These are phyloP conservation scores for Selaginella moellendorffii DNA, from an alignment of 75 land plant genomes.

Conservation along the genomic window DNA sequence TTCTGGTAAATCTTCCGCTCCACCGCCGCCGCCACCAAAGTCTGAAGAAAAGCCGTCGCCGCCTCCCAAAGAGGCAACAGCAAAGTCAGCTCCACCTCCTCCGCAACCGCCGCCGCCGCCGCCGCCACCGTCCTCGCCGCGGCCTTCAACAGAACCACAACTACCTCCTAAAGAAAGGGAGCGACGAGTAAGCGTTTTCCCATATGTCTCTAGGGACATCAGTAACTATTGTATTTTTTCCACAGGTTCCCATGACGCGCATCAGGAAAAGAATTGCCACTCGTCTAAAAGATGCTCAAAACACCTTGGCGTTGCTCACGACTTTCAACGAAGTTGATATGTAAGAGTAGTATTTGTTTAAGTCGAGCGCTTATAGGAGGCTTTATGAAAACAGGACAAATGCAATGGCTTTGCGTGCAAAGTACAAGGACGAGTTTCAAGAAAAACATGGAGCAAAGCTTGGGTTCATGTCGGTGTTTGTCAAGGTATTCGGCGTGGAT, in stretches of 20 bases:
- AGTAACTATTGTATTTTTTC: background rate
- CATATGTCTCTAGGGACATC: background rate
- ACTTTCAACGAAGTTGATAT: conserved; percentile 98
- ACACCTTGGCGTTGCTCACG: conserved; percentile 87
- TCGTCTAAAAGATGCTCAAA: conserved; percentile 89
- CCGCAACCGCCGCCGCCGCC: conserved; percentile 30
- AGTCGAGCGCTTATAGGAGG: too few relatives aligned
- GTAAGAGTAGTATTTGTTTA: too few relatives aligned
- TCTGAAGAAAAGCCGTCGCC: background rate
- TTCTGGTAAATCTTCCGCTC: conserved; percentile 1
- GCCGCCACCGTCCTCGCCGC: conserved; percentile 13
- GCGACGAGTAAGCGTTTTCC: conserved; percentile 89
- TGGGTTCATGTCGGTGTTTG: conserved; percentile 95
- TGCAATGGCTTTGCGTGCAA: conserved; percentile 81
- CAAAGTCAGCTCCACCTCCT: background rate
- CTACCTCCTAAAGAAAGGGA: conserved; percentile 93
- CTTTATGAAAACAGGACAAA: conserved; percentile 92
- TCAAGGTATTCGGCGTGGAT: too few relatives aligned
- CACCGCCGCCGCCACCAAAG: background rate
- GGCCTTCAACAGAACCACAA: conserved; percentile 46
- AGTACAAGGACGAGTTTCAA: conserved; percentile 77
- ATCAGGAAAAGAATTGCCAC: conserved; percentile 83
- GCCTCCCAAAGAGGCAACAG: background rate
- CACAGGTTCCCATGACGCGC: conserved; percentile 61
- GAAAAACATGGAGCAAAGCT: conserved; percentile 94